phyloP scores from a whole-genome alignment of 2,329 filamentous ascomycete genomes.

The Sporothrix inflata region DNA sequence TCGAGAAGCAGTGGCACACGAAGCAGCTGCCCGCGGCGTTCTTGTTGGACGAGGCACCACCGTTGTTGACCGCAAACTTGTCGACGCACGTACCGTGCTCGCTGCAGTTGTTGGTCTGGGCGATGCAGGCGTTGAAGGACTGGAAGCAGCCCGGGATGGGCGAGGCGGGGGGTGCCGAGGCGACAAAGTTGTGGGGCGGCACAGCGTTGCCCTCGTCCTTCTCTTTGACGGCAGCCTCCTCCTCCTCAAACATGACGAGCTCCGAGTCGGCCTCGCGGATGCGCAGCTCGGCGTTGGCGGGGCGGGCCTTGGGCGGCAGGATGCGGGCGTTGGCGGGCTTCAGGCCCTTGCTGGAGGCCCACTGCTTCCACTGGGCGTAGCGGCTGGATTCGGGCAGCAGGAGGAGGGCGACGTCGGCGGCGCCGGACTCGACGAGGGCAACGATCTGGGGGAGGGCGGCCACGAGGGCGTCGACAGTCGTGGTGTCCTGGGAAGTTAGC shows the following conservation, averaged over 20 bases:
- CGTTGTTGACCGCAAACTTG: constrained; percentile 58
- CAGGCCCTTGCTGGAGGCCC: constrained; percentile 44
- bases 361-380: constrained; percentile 43
- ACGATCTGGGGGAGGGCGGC: constrained; percentile 51
- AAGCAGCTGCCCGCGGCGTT: constrained; percentile 60
- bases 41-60: constrained; percentile 40
- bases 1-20: constrained; percentile 72
- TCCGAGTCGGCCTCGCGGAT: constrained; percentile 51
- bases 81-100: constrained; percentile 77
- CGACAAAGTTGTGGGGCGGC: constrained; percentile 34
- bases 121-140: constrained; percentile 68
- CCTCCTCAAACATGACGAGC: constrained; percentile 46
- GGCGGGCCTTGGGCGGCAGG: constrained; percentile 14
- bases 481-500: constrained; percentile 43
- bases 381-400: constrained; percentile 55
- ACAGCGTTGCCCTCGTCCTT: constrained; percentile 23
- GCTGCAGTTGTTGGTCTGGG: constrained; percentile 76
- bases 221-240: constrained; percentile 2
- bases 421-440: constrained; percentile 51
- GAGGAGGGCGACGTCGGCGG: constrained; percentile 61
- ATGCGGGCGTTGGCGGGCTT: constrained; percentile 34
- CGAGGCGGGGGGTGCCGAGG: constrained; percentile 36
- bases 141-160: constrained; percentile 74
- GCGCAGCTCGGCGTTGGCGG: constrained; percentile 41
- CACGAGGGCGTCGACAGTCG: constrained; percentile 50